Conservation (phyloP, 2,329 filamentous ascomycete species). For the Fusarium buharicum region DNA sequence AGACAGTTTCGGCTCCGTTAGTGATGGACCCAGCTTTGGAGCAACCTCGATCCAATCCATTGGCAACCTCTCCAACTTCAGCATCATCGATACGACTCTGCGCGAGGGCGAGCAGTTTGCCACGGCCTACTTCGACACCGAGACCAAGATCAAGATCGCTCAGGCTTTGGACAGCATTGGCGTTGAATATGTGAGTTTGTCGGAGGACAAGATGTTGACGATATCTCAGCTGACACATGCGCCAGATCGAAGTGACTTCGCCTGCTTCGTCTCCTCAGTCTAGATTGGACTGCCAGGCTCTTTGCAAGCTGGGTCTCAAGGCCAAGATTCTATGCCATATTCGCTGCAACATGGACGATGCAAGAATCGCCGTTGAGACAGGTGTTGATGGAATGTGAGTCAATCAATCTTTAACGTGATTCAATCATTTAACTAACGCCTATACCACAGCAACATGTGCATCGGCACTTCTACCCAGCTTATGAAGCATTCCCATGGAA, state of each 20-base stretch:
- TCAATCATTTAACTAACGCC: not conserved
- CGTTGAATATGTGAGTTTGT: slow-evolving; percentile 41
- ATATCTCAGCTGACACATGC: not conserved
- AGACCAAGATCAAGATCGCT: slow-evolving; percentile 43
- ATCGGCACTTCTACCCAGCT: slow-evolving; percentile 87
- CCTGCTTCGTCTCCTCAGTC: slow-evolving; percentile 90
- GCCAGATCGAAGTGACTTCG: slow-evolving; percentile 76
- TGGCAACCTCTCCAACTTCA: slow-evolving; percentile 37
- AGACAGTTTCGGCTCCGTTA: slow-evolving; percentile 13
- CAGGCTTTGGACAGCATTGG: slow-evolving; percentile 65
- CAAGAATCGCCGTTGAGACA: slow-evolving; percentile 81
- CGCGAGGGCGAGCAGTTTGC: slow-evolving; percentile 57
- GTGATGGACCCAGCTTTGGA: slow-evolving; percentile 19
- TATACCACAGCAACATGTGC: slow-evolving; percentile 68
- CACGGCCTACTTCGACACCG: slow-evolving; percentile 81
- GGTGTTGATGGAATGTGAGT: slow-evolving; percentile 63
- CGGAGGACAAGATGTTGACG: rapidly evolving
- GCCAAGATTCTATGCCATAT: slow-evolving; percentile 54
- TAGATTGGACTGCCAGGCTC: slow-evolving; percentile 84
- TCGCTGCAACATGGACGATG: slow-evolving; percentile 57
- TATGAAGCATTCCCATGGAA: slow-evolving; percentile 87
- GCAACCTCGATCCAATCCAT: slow-evolving; percentile 24
- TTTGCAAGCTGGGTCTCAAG: slow-evolving; percentile 94
- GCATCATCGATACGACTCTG: slow-evolving; percentile 43
- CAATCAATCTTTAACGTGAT: too few relatives aligned